phyloP scores from a whole-genome alignment of 805 yeast genomes.

The Saturnispora sanitii region DNA sequence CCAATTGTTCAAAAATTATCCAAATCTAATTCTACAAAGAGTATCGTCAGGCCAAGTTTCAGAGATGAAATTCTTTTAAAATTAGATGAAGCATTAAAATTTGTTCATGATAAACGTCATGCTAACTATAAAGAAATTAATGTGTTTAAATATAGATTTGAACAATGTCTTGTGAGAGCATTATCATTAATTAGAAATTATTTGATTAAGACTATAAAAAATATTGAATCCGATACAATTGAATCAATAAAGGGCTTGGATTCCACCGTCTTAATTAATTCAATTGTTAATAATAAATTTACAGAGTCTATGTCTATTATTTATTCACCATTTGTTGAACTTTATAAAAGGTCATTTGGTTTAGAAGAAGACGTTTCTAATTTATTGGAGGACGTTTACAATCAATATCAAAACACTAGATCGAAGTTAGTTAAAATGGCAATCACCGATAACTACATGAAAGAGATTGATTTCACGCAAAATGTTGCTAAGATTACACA shows the following conservation, averaged over 20 bases:
- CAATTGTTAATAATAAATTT: slow-evolving; percentile 60
- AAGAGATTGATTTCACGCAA: slow-evolving; percentile 15
- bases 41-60: slow-evolving; percentile 53
- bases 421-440: slow-evolving; percentile 34
- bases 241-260: slow-evolving; percentile 14
- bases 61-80: slow-evolving; percentile 38
- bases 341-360: slow-evolving; percentile 18
- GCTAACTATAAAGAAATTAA: slow-evolving; percentile 54
- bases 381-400: slow-evolving; percentile 53
- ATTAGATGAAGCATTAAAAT: slow-evolving; percentile 58
- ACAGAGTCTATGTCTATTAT: slow-evolving; percentile 22
- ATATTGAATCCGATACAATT: slow-evolving; percentile 21
- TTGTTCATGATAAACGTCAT: slow-evolving; percentile 43
- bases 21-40: slow-evolving; percentile 52
- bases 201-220: slow-evolving; percentile 36
- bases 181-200: slow-evolving; percentile 66
- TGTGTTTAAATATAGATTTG: slow-evolving; percentile 58
- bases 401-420: slow-evolving; percentile 54
- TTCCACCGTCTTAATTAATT: slow-evolving; percentile 39
- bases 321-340: slow-evolving; percentile 19
- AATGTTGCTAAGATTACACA: slow-evolving; percentile 51
- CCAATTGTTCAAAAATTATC: slow-evolving; percentile 58
- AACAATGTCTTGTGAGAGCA: slow-evolving; percentile 77
- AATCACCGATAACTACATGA: slow-evolving; percentile 23
- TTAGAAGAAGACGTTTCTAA: slow-evolving; percentile 39